These are phyloP conservation scores for Boletus bicolor DNA, from an alignment of 768 basidiomycete species.

Conservation along the genomic window DNA sequence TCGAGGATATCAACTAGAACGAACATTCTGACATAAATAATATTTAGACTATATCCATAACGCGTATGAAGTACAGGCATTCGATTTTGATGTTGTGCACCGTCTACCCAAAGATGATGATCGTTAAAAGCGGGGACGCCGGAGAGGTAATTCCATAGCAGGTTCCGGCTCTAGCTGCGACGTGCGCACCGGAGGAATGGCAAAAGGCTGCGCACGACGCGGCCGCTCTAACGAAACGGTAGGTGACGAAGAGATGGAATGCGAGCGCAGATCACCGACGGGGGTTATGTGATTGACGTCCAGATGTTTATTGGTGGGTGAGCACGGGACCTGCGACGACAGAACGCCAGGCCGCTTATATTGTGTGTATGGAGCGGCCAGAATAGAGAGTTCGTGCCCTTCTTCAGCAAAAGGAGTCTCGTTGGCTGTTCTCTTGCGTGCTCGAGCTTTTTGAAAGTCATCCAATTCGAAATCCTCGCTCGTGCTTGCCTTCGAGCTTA, in stretches of 20 bases:
- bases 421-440: background rate
- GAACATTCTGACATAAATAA: background rate
- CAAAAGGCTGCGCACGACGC: constrained; percentile 17
- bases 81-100: background rate
- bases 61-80: background rate
- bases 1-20: too few species aligned
- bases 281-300: background rate
- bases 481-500: constrained; percentile 25
- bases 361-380: background rate
- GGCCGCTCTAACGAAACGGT: background rate
- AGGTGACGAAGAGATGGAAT: background rate
- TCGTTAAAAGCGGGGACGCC: background rate
- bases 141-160: constrained; percentile 29
- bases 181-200: constrained; percentile 27
- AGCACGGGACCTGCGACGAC: background rate
- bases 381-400: constrained; percentile 15
- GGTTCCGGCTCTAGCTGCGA: constrained; percentile 33
- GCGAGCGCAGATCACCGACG: background rate
- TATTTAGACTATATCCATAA: background rate
- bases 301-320: background rate
- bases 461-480: constrained; percentile 32
- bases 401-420: background rate
- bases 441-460: constrained; percentile 7
- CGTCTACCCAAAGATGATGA: background rate
- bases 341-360: background rate